phyloP scores from a whole-genome alignment of 352 stramenopile species.

The Lagenidium sp. region DNA sequence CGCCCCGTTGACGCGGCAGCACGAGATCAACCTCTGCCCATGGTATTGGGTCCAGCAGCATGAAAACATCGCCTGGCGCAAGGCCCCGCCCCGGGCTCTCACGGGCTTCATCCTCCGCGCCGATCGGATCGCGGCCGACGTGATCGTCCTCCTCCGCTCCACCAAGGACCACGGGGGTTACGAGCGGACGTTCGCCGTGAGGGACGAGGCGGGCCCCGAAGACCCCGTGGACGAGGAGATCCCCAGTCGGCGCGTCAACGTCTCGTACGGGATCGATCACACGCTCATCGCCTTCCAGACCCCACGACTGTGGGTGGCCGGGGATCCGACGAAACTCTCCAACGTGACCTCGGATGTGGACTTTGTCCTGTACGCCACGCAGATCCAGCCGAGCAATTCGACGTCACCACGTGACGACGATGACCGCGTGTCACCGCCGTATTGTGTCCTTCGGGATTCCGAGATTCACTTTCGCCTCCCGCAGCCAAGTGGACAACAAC shows the following conservation, averaged over 20 bases:
- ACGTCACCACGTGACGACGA: too few relatives aligned
- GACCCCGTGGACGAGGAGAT: too few relatives aligned
- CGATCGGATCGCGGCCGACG: background rate
- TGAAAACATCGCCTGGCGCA: slow-evolving; percentile 8
- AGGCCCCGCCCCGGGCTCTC: slow-evolving; percentile 8
- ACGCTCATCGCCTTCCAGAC: slow-evolving; percentile 13
- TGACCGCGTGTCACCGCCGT: slow-evolving; percentile 5
- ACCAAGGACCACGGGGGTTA: slow-evolving; percentile 14
- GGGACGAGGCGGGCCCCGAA: too few relatives aligned
- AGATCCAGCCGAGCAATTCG: slow-evolving; percentile 7
- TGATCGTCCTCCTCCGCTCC: slow-evolving; percentile 17
- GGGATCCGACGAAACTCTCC: background rate
- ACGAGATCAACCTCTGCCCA: slow-evolving; percentile 17
- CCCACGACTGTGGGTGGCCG: slow-evolving; percentile 8
- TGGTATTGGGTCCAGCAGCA: too few relatives aligned
- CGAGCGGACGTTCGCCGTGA: slow-evolving; percentile 12
- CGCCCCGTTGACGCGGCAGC: background rate
- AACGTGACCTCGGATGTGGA: background rate
- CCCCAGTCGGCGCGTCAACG: too few relatives aligned
- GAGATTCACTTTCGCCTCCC: slow-evolving; percentile 16
- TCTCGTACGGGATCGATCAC: slow-evolving; percentile 5
- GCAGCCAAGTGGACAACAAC: too few relatives aligned
- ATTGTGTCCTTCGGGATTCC: slow-evolving; percentile 11
- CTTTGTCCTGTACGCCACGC: slow-evolving; percentile 17
- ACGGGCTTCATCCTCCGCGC: slow-evolving; percentile 23